phyloP scores from a whole-genome alignment of 768 basidiomycete species.

The Chiua virens region DNA sequence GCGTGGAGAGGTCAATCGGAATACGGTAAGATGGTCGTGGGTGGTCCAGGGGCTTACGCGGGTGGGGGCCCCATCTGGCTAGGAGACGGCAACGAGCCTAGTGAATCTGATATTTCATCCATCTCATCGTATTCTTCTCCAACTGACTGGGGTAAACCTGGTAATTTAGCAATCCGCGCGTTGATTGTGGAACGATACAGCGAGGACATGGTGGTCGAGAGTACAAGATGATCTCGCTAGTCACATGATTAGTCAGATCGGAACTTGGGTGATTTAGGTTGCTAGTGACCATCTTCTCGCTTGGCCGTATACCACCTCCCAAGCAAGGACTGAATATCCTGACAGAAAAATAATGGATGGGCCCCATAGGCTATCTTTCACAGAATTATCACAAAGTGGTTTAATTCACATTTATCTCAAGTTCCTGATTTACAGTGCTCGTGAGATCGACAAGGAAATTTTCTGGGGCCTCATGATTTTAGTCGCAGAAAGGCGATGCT shows the following conservation, averaged over 20 bases:
- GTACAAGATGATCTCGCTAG: background rate
- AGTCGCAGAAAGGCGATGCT: too few species aligned
- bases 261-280: too few species aligned
- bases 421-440: too few species aligned
- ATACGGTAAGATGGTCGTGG: conserved; percentile 1
- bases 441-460: too few species aligned
- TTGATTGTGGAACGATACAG: conserved; percentile 77
- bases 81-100: conserved; percentile 57
- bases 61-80: conserved; percentile 59
- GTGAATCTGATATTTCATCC: conserved; percentile 53
- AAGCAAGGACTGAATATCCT: too few species aligned
- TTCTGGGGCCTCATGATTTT: too few species aligned
- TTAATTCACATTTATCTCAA: too few species aligned
- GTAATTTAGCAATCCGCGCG: conserved; percentile 75
- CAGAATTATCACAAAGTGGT: too few species aligned
- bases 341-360: too few species aligned
- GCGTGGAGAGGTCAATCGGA: conserved; percentile 20
- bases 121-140: conserved; percentile 41
- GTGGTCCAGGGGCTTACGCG: conserved; percentile 43
- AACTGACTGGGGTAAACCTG: conserved; percentile 45
- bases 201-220: conserved; percentile 52
- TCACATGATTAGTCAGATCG: conserved; percentile 2
- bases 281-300: too few species aligned
- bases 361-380: too few species aligned
- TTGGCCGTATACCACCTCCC: too few species aligned